Evolutionary conservation across 768 basidiomycete species (phyloP), one percentile per base, ranked within the genome.

Genomic region (Leccinum broughii): DNA sequence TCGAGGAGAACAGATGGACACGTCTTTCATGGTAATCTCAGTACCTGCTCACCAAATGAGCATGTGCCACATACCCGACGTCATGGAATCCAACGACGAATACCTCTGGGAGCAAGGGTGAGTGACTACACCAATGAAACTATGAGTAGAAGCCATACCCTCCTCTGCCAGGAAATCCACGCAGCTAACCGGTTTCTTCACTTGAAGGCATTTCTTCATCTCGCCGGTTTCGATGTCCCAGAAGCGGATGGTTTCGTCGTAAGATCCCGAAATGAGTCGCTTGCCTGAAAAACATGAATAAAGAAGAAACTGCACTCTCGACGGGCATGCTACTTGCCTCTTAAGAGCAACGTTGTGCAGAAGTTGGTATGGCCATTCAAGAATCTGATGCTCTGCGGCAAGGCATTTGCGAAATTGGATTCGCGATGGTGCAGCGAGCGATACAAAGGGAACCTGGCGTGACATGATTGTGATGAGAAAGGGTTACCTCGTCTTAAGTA

Each of bases 81-180:
- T 95, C 94, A 62, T 95, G 92, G 75, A 94, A 95, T 0, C 93
- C 94, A 35, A 93, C 92, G 14, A 93, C 93, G 59, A 95, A 92
- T 4, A 95, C 90, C 82, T 92, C 88, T 91, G 61, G 15, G 35
- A 10, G 44, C 26, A 48, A 54, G 3, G 32, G 44, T 74, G 15
- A 66, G 55, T n/a, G 9, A 35, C 15, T 3, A 17, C 60, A 51
- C 26, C 17, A 2, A 53, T 26, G 44, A 22, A 22, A 20, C 3
- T 8, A 32, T 3, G 49, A 30, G 9, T 34, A 13, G n/a, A 26
- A 72, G 78, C 48, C 58, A 1, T 44, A 88, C 89, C 89, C 75
- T 93, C 90, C 56, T 92, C 89, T 1, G 85, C 83, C 63, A 92
- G 76, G 72, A 90, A 95, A 69, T 95, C 92, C 46, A 95, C 85